phyloP scores from a whole-genome alignment of 1,284 basidiomycete genomes.

The Anthracocystis setariae region DNA sequence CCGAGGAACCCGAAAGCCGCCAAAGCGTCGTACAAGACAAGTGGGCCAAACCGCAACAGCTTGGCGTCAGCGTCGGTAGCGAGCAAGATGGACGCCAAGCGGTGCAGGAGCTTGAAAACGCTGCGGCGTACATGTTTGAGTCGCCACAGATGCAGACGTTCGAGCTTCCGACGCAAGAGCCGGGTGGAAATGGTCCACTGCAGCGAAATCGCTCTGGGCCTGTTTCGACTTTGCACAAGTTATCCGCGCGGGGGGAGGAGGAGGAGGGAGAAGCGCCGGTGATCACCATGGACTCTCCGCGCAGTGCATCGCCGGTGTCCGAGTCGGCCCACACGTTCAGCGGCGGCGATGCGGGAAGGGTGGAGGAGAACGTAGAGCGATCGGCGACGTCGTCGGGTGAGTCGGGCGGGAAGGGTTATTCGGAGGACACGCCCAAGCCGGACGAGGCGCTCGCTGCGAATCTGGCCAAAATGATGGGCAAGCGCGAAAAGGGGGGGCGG shows the following conservation, averaged over 20 bases:
- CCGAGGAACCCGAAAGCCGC: slow-evolving; percentile 13
- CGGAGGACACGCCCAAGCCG: slow-evolving; percentile 7
- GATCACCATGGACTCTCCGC: slow-evolving; percentile 32
- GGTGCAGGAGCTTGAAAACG: slow-evolving; percentile 12
- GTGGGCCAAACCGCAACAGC: background rate
- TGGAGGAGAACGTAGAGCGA: background rate
- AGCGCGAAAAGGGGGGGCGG: slow-evolving; percentile 7
- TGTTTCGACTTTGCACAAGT: slow-evolving; percentile 23
- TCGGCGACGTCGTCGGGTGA: background rate
- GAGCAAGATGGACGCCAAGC: background rate
- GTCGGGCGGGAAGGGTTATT: slow-evolving; percentile 5
- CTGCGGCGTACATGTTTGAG: slow-evolving; percentile 31
- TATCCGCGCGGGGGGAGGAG: background rate
- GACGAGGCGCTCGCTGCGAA: slow-evolving; percentile 18
- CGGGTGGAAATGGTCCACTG: slow-evolving; percentile 27
- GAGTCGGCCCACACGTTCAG: slow-evolving; percentile 2
- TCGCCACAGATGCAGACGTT: slow-evolving; percentile 41
- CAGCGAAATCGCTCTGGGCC: slow-evolving; percentile 33
- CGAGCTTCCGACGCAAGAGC: slow-evolving; percentile 26
- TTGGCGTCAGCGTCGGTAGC: background rate
- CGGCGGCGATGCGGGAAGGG: background rate
- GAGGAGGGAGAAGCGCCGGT: slow-evolving; percentile 1
- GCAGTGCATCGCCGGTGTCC: slow-evolving; percentile 14
- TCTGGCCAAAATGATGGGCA: slow-evolving; percentile 16
- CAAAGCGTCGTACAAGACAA: no score